phyloP scores from a whole-genome alignment of 805 yeast genomes.

The Pichia kluyveri region DNA sequence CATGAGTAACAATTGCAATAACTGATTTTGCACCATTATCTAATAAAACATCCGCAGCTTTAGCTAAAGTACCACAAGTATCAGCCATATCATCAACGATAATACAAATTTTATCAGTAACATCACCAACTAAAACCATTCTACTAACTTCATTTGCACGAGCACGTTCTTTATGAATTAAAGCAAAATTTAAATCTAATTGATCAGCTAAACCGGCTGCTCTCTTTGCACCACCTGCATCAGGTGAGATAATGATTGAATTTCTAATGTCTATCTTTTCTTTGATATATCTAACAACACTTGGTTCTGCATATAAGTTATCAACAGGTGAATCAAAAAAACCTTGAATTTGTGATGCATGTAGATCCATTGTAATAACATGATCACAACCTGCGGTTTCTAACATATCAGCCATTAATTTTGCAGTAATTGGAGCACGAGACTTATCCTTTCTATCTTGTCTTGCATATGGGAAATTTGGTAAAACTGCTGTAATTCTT shows the following conservation, averaged over 20 bases:
- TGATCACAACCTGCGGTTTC: conserved; percentile 83
- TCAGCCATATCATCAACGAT: conserved; percentile 88
- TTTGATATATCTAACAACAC: conserved; percentile 64
- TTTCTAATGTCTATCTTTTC: conserved; percentile 50
- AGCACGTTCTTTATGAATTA: conserved; percentile 78
- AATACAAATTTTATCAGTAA: conserved; percentile 62
- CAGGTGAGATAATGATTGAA: conserved; percentile 76
- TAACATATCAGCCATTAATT: conserved; percentile 72
- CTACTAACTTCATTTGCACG: conserved; percentile 75
- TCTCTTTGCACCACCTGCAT: conserved; percentile 87
- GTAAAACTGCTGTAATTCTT: conserved; percentile 73
- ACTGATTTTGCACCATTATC: conserved; percentile 64
- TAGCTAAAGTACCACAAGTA: conserved; percentile 78
- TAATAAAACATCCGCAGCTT: conserved; percentile 69
- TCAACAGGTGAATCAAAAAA: conserved; percentile 79
- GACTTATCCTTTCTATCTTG: conserved; percentile 82
- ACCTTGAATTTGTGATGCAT: conserved; percentile 86
- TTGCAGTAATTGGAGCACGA: conserved; percentile 81
- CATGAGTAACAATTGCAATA: conserved; percentile 78
- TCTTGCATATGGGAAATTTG: conserved; percentile 82
- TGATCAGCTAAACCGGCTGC: conserved; percentile 81
- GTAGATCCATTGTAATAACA: conserved; percentile 80
- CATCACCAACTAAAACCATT: conserved; percentile 85
- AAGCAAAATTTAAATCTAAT: conserved; percentile 70
- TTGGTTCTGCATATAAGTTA: conserved; percentile 77